Evolutionary conservation across 2,329 filamentous ascomycete genomes (phyloP).

Genomic region (Colletotrichum echinochloae): DNA sequence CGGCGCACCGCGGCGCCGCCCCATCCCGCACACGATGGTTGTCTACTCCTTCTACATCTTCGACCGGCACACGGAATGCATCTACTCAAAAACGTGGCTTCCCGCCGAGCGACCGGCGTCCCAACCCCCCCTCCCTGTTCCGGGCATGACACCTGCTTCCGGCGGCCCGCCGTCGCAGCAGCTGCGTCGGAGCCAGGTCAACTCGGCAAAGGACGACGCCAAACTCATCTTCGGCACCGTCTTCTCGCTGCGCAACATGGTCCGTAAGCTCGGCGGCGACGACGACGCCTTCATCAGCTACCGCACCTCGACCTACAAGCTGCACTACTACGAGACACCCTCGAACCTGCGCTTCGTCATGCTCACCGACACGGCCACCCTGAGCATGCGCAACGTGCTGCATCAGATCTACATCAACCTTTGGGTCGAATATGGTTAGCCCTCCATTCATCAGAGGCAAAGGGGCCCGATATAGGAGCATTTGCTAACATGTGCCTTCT

Average conservation of each 20-base stretch:
- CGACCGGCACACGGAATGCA: slow-evolving; percentile 97
- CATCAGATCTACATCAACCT: slow-evolving; percentile 99
- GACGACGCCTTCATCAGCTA: slow-evolving; percentile 97
- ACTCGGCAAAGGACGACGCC: slow-evolving; percentile 78
- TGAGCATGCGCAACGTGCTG: slow-evolving; percentile 92
- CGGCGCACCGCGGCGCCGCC: slow-evolving; percentile 12
- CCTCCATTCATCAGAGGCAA: slow-evolving; percentile 32
- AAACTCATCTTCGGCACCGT: slow-evolving; percentile 98
- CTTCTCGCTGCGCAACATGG: slow-evolving; percentile 97
- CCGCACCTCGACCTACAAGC: slow-evolving; percentile 93
- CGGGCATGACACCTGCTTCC: slow-evolving; percentile 38
- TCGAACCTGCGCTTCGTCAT: slow-evolving; percentile 97
- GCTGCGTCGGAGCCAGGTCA: slow-evolving; percentile 19
- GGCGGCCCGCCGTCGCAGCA: slow-evolving; percentile 34
- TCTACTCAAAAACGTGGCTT: slow-evolving; percentile 92
- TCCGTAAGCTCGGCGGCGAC: slow-evolving; percentile 90
- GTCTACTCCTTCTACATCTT: slow-evolving; percentile 99
- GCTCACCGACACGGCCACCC: slow-evolving; percentile 89
- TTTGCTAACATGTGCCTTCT: slow-evolving; percentile 38
- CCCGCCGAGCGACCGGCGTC: slow-evolving; percentile 55
- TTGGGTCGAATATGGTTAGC: slow-evolving; percentile 93
- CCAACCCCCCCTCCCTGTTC: slow-evolving; percentile 58
- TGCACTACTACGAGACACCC: slow-evolving; percentile 99
- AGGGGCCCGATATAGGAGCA: neutral
- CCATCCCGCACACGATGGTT: slow-evolving; percentile 74